Percentiles rank a stretch among this genome's conserved stretches.
These are phyloP conservation scores for Boletus eberwhitei DNA, from an alignment of 768 basidiomycete species.

Conservation along the genomic window DNA sequence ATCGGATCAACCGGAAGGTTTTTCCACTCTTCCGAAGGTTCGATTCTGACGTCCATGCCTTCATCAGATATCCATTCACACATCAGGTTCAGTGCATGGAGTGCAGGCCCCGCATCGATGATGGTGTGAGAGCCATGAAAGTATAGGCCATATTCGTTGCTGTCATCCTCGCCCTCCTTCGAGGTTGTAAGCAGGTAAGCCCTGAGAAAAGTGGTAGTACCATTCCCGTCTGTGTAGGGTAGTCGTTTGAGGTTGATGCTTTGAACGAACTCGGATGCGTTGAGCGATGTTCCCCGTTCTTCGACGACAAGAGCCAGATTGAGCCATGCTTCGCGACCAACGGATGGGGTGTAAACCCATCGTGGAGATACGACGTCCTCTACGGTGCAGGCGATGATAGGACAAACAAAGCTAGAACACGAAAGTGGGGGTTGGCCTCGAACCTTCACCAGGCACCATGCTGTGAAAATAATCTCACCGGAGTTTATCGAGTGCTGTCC, in stretches of 20 bases:
- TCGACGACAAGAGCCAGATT: constrained; percentile 18
- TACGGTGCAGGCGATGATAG: constrained; percentile 15
- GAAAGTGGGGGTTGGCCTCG: neutral
- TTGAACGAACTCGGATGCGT: constrained; percentile 16
- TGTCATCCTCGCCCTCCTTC: neutral
- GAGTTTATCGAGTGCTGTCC: constrained; percentile 18
- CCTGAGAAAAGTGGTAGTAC: neutral
- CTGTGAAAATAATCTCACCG: constrained; percentile 3
- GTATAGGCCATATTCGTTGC: constrained; percentile 18
- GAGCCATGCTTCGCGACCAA: constrained; percentile 23
- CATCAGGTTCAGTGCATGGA: constrained; percentile 23
- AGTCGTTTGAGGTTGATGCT: constrained; percentile 14
- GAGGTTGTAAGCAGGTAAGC: constrained; percentile 14
- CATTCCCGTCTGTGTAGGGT: constrained; percentile 12
- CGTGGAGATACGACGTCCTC: constrained; percentile 12
- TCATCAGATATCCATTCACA: constrained; percentile 20
- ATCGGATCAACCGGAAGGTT: constrained; percentile 27
- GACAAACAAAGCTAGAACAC: constrained; percentile 14
- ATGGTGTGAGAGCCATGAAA: constrained; percentile 22
- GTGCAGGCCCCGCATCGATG: constrained; percentile 21
- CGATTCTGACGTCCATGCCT: constrained; percentile 9
- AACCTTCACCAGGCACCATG: too few species aligned
- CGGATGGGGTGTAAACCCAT: constrained; percentile 23
- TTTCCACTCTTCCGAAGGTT: constrained; percentile 21
- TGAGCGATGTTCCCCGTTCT: constrained; percentile 12